Base-by-base conservation (phyloP, 148 eudicot genomes). In the Amaranthus hypochondriacus region DNA sequence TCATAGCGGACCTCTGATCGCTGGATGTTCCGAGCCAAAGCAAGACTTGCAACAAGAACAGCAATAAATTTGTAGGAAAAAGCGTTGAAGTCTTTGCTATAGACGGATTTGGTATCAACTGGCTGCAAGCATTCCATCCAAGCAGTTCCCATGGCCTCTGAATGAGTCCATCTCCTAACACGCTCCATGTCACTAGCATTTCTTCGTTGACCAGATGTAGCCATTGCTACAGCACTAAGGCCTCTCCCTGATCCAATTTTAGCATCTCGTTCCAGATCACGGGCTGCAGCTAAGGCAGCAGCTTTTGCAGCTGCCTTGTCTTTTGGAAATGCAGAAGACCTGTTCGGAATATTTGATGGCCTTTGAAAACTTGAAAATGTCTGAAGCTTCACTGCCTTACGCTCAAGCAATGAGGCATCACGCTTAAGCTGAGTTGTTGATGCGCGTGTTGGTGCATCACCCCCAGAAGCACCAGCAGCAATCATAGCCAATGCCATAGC, bases 151-250 rank as follows among this genome's bases (percentile, higher is more conserved):
- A 96, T 96, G 69, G 99, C 97, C 84, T 96, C 99, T 76, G 96
- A 81, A 62, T 90, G 81, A 77, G 86, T 92, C 99, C 99, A 96
- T 85, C 99, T 87, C 73, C 78, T 84, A 63, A 90, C 99, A 68
- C 99, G 94, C 52, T 84, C 99, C 81, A 75, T 83, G 76, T 96
- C 99, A 81, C 91, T 86, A 62, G 75, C 80, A 82, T 83, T 87
- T 83, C 97, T 87, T 72, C 99, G 84, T 65, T 96, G 97, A 55
- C 90, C 87, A 75, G 99, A 86, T 59, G 99, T 96, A 70, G 99
- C 99, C 99, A 96, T 96, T 79, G 99, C 99, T 77, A 96, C 99
- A 72, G 99, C 99, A 86, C 97, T 96, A 52, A 96, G 94, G 73
- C 99, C 99, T 84, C 99, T 88, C 70, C 99, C 99, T 48, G 99